Conservation (phyloP, 179 eudicot species). For the Drosera spatulata region DNA sequence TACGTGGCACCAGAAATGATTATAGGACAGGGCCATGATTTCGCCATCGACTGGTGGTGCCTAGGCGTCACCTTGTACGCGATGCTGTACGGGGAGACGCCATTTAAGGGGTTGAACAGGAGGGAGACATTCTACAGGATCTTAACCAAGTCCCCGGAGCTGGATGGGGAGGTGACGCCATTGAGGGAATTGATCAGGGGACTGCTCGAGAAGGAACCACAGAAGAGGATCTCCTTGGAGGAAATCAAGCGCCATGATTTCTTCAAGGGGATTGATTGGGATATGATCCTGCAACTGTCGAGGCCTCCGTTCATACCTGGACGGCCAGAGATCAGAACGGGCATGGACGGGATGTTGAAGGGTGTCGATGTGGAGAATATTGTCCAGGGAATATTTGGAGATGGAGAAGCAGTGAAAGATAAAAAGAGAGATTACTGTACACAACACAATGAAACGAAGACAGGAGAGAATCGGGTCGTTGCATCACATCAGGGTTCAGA, state of each 20-base stretch:
- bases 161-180: constrained; percentile 75
- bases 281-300: constrained; percentile 26
- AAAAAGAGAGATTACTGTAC: neutral
- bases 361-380: constrained; percentile 52
- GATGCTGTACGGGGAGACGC: constrained; percentile 79
- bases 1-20: constrained; percentile 15
- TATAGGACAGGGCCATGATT: constrained; percentile 60
- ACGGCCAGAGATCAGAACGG: constrained; percentile 21
- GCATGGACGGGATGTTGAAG: constrained; percentile 24
- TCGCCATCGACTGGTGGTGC: constrained; percentile 85
- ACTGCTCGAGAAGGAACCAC: constrained; percentile 60
- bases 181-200: constrained; percentile 65
- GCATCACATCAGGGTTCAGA: too few species aligned
- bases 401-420: constrained; percentile 3
- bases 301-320: constrained; percentile 69
- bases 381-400: constrained; percentile 45
- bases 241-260: constrained; percentile 71
- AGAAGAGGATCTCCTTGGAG: constrained; percentile 38
- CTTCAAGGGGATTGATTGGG: constrained; percentile 62
- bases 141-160: constrained; percentile 37
- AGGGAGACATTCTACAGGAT: constrained; percentile 64
- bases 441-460: too few species aligned
- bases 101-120: constrained; percentile 61
- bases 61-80: constrained; percentile 62
- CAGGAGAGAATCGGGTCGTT: too few species aligned